Evolutionary conservation across 2,329 filamentous ascomycete species (phyloP), one percentile per base, ranked within the genome.

Genomic region (Paracorniculantispora psalliotae): DNA sequence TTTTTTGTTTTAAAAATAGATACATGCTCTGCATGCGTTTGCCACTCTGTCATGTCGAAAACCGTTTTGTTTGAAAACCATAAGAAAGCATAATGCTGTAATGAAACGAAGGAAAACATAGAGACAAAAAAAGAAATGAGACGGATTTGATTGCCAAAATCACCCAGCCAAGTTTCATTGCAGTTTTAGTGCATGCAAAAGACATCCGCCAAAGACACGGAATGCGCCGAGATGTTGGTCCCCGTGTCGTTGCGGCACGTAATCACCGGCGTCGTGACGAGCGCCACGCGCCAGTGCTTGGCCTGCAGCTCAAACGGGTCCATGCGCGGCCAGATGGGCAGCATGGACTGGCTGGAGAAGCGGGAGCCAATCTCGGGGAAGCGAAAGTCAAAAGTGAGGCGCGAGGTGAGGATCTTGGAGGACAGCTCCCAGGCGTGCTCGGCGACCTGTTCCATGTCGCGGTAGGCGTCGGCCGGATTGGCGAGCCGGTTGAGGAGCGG

Each of bases 241-340:
- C 77, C 79, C 2, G 71, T 75, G 39, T 84, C 81, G 62, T 82
- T 81, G 33, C 81, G 75, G 64, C 81, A 76, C 2, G 80, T 83
- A 48, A 84, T 76, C 9, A 79, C 75, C 1, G 82, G 82, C 0
- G 81, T 83, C 5, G 81, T 78, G 28, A 81, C 78, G 1, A 83
- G 72, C 56, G 78, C 77, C n/a, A 85, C 68, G 5, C 81, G 77
- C 69, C 74, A 79, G 64, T 83, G 80, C 64, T 75, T 74, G 6
- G 73, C 70, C 69, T 83, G 80, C 21, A 84, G 68, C 54, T 77
- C 71, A 57, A 73, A 67, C 0, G 75, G 71, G 37, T 77, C 72
- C 28, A 71, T 64, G 37, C 67, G 63, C 25, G 74, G 73, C 68
- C 81, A 80, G 61, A 81, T 72, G 57, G 63, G 75, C 48, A 72